Evolutionary conservation across 1,284 basidiomycete species (phyloP), one percentile per base, ranked within the genome.

Genomic region (Ganoderma meredithae): DNA sequence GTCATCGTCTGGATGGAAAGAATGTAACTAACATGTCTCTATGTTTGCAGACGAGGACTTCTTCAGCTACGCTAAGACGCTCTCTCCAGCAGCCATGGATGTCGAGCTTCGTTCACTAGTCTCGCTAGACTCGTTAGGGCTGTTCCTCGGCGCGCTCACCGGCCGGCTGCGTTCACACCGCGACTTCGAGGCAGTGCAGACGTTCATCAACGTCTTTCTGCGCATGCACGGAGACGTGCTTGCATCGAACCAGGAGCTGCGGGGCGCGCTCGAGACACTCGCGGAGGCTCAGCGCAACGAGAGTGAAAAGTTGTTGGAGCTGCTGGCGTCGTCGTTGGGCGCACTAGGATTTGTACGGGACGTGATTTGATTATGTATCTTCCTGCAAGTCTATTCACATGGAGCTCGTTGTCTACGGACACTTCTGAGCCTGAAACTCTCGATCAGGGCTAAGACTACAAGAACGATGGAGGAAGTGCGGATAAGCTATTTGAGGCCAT

Each of bases 111-210:
- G 95, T 13, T 92, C 93, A 1, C 81, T 96, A 61, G 82, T 88
- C n/a, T 86, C 89, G 4, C 81, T 93, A 36, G 84, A 90, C 60
- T 86, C 88, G 65, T 83, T 97, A 25, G 82, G 81, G 0, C 80
- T 85, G 6, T 98, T 99, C 82, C 80, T 98, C 47, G 82, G 85
- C 65, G 93, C 95, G 0, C 84, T 99, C 22, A 86, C 86, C 3
- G 86, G 84, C 64, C 90, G 97, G 2, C 83, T 99, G 31, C 80
- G 81, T 53, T 93, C 92, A 19, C 94, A 92, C 74, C 88, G 89
- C 62, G 97, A 99, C 80, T 99, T 97, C 76, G 97, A 99, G 80
- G 96, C 95, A 10, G 94, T 98, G 1, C 96, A 99, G 80, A 90
- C 96, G 0, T 85, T 97, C 78, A 86, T 97, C 73, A 90, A 87